phyloP scores from a whole-genome alignment of 2,329 filamentous ascomycete genomes.

The Aspergillus floridensis region DNA sequence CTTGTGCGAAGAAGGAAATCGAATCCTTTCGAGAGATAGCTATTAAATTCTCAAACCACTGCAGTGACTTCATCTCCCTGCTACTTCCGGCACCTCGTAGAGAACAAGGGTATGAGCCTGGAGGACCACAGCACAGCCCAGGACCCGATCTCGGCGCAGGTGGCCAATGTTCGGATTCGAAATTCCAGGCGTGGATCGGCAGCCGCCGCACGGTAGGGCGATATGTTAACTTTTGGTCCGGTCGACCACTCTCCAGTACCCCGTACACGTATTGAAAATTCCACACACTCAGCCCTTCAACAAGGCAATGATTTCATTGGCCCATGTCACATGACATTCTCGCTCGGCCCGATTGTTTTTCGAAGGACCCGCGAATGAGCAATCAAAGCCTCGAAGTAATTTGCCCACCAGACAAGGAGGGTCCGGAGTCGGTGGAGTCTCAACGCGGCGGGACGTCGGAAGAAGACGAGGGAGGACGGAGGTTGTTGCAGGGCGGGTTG shows the following conservation, averaged over 20 bases:
- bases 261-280: background rate
- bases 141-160: slow-evolving; percentile 5
- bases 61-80: background rate
- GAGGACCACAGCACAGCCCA: background rate
- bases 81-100: background rate
- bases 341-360: slow-evolving; percentile 1
- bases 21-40: background rate
- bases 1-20: no score
- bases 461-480: background rate
- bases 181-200: background rate
- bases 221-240: background rate
- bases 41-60: background rate
- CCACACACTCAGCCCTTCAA: background rate
- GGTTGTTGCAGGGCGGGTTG: background rate
- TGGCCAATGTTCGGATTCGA: background rate
- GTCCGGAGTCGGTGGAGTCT: slow-evolving; percentile 4
- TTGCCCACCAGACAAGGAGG: background rate
- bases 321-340: slow-evolving; percentile 4
- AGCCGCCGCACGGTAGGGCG: background rate
- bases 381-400: no score
- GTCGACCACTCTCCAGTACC: no score
- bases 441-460: background rate
- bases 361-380: slow-evolving; percentile 2
- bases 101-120: background rate
- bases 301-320: background rate